Conservation (phyloP, 139 green algal genomes). For the Nannochloris sp. region DNA sequence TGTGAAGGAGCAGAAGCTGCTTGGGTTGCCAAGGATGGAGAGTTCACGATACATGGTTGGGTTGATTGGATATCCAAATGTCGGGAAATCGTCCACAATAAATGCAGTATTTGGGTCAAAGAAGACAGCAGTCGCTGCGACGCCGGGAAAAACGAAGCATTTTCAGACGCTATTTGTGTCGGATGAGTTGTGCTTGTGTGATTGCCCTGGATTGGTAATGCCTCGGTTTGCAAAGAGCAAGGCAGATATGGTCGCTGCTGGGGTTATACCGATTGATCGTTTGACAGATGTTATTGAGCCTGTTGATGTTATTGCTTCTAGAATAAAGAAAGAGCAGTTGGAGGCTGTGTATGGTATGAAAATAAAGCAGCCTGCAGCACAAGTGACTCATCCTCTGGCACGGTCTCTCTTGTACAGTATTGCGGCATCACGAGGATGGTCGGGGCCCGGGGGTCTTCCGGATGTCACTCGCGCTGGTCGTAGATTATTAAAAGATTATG, state of each 20-base stretch:
- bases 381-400: constrained; percentile 25
- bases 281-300: constrained; percentile 81
- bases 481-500: constrained; percentile 83
- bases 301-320: constrained; percentile 54
- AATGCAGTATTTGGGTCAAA: constrained; percentile 95
- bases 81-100: constrained; percentile 88
- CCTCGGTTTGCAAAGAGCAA: constrained; percentile 79
- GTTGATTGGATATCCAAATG: constrained; percentile 95
- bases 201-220: constrained; percentile 91
- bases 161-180: constrained; percentile 94
- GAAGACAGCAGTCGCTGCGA: constrained; percentile 89
- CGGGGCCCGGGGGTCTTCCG: constrained; percentile 59
- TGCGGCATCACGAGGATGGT: constrained; percentile 56
- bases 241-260: constrained; percentile 90
- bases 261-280: constrained; percentile 93
- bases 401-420: constrained; percentile 55
- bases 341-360: constrained; percentile 66
- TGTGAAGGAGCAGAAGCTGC: constrained; percentile 8
- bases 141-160: constrained; percentile 98
- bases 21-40: constrained; percentile 5
- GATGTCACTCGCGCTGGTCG: constrained; percentile 76
- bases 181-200: constrained; percentile 65
- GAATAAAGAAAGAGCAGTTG: constrained; percentile 44
- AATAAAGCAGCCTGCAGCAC: constrained; percentile 35
- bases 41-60: constrained; percentile 59